Evolutionary conservation across 306 rosid species (phyloP).

Genomic region (Ormosia semicastrata): DNA sequence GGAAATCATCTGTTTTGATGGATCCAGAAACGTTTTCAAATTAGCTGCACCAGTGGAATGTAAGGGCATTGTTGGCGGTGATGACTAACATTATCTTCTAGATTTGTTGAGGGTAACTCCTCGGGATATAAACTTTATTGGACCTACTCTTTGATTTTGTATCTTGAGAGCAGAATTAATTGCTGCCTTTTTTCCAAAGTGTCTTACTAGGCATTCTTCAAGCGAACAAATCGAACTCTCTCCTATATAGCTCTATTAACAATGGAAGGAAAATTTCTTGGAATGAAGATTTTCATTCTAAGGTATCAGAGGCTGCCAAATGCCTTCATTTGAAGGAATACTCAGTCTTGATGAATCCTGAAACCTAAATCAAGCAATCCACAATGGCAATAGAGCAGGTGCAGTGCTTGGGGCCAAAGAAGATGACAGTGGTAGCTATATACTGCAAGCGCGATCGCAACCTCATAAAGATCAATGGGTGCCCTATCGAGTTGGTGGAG

Average conservation of each 20-base stretch:
- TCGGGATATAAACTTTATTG: constrained; percentile 79
- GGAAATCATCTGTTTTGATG: too few relatives aligned
- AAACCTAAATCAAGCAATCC: too few relatives aligned
- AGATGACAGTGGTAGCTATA: too few relatives aligned
- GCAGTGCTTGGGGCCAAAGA: too few relatives aligned
- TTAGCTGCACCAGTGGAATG: constrained; percentile 91
- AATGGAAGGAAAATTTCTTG: constrained; percentile 82
- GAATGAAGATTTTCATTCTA: constrained; percentile 87
- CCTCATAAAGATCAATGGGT: too few relatives aligned
- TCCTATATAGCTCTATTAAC: constrained; percentile 83
- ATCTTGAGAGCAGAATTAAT: constrained; percentile 77
- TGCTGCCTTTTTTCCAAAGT: constrained; percentile 73
- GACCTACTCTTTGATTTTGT: constrained; percentile 69
- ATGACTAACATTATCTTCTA: constrained; percentile 81
- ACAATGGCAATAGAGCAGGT: too few relatives aligned
- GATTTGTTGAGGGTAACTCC: constrained; percentile 91
- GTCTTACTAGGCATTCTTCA: constrained; percentile 92
- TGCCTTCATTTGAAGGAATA: constrained; percentile 81
- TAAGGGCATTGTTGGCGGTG: constrained; percentile 91
- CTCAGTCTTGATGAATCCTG: too few relatives aligned
- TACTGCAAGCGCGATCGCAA: too few relatives aligned
- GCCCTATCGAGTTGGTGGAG: too few relatives aligned
- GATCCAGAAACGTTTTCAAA: constrained; percentile 70
- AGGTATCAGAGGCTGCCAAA: constrained; percentile 75
- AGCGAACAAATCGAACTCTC: constrained; percentile 80